Evolutionary conservation across 352 stramenopile species (phyloP).

Genomic region (Pythium monospermum): DNA sequence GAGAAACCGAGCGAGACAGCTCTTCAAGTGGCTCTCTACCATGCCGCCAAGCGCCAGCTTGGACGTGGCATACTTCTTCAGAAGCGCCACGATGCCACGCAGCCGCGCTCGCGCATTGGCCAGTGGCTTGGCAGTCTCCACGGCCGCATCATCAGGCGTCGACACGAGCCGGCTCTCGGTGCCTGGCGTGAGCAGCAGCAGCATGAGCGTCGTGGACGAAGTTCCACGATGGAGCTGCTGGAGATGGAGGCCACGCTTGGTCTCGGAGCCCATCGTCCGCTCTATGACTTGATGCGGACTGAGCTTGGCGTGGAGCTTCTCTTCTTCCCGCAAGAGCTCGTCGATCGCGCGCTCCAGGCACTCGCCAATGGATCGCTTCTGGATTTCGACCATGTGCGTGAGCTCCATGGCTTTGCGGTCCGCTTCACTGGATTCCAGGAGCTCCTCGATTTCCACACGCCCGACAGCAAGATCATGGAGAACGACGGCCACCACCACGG

Average conservation of each 20-base stretch:
- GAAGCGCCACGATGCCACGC: background rate
- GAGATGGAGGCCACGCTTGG: background rate
- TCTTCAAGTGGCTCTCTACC: conserved; percentile 13
- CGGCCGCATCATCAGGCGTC: conserved; percentile 6
- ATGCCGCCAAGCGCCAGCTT: conserved; percentile 2
- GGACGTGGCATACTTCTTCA: conserved; percentile 1
- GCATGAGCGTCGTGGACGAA: conserved; percentile 9
- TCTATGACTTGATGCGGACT: conserved; percentile 19
- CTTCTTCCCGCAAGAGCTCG: conserved; percentile 11
- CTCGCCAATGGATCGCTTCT: conserved; percentile 22
- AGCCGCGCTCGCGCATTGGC: conserved; percentile 1
- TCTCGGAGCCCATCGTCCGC: conserved; percentile 5
- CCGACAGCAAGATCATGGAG: conserved; percentile 25
- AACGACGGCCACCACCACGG: background rate
- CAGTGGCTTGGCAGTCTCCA: conserved; percentile 4
- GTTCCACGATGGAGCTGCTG: too few species aligned
- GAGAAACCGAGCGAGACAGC: conserved; percentile 23
- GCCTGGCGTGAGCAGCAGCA: conserved; percentile 20
- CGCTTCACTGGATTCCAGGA: conserved; percentile 31
- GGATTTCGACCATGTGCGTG: conserved; percentile 17
- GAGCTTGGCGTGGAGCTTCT: conserved; percentile 15
- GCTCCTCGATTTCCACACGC: conserved; percentile 27
- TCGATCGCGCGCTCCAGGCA: conserved; percentile 30
- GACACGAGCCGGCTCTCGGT: conserved; percentile 17
- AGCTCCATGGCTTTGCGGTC: conserved; percentile 17